Base-by-base conservation (phyloP, 1,284 basidiomycete genomes). In the Moniliella sp. region DNA sequence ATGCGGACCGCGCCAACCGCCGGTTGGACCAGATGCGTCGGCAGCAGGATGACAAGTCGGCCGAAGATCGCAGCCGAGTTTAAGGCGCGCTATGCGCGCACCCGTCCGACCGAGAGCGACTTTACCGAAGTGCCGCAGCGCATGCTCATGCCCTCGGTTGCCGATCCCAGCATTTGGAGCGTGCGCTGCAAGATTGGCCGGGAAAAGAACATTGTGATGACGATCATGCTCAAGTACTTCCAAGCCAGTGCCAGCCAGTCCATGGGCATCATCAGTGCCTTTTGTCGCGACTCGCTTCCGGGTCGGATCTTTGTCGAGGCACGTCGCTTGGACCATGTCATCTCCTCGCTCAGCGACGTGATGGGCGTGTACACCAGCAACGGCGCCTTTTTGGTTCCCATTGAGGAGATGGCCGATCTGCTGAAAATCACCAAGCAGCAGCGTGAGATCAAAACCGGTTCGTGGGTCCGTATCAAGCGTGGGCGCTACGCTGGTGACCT, bases 261-360 rank as follows among this genome's bases (percentile, higher is more conserved):
- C 7, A 70, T 93, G 33, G 70, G 72, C 17, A 84, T 99, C 46
- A 67, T 79, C 31, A 86, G 88, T 4, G 81, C 81, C 1, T 97
- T 97, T 63, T 80, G 86, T 62, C 77, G 86, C 30, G 86, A 94
- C 59, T 88, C 86, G 1, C 68, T 99, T 2, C 76, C 79, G 0
- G 88, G 86, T 1, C 81, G 83, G 70, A 76, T 99, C 46, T 97
- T 93, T 59, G 74, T 97, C 35, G 88, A 99, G 63, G 83, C 88
- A 4, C 72, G 79, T 29, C 76, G 76, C 42, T 72, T 81, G 16
- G 76, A 80, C 37, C 75, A 84, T 49, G 88, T 94, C 37, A 72
- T 70, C 43, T 71, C 77, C 31, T 84, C 86, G 2, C 73, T 81
- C 56, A 70, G 74, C 35, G 88, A 86, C 18, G 74, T 97, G 27